Conservation (phyloP, 306 rosid species). For the Heteromeles arbutifolia region DNA sequence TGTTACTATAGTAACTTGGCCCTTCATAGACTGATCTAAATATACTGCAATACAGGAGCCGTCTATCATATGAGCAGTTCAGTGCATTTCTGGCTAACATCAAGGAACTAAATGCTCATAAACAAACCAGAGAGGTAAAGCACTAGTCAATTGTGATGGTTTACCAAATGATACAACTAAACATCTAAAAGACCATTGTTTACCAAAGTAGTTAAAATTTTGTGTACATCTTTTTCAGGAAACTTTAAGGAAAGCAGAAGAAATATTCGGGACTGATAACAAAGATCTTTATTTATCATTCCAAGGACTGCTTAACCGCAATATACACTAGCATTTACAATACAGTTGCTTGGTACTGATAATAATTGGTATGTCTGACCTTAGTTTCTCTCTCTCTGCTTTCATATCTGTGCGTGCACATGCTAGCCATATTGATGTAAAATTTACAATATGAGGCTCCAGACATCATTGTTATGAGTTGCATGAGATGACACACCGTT, state of each 20-base stretch:
- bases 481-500: neutral
- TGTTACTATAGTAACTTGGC: constrained; percentile 16
- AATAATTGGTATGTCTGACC: constrained; percentile 32
- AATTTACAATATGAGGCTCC: neutral
- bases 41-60: constrained; percentile 60
- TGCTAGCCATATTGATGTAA: neutral
- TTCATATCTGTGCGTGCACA: neutral
- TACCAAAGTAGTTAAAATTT: constrained; percentile 10
- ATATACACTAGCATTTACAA: constrained; percentile 43
- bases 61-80: constrained; percentile 95
- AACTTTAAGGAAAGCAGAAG: constrained; percentile 93
- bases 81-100: constrained; percentile 95
- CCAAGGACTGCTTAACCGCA: constrained; percentile 89
- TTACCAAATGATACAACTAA: constrained; percentile 5
- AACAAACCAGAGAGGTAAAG: constrained; percentile 94
- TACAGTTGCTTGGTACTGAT: constrained; percentile 21
- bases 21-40: constrained; percentile 12
- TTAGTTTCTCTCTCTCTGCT: constrained; percentile 4
- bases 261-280: constrained; percentile 92
- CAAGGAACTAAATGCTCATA: constrained; percentile 92
- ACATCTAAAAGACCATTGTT: constrained; percentile 13
- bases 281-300: constrained; percentile 84
- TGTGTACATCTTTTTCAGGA: constrained; percentile 46
- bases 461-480: neutral
- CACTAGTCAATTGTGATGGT: neutral